Percentiles rank a stretch among this genome's conserved stretches.
Conservation (phyloP, 2,329 filamentous ascomycete genomes). For the Calonectria pseudoreteaudii region DNA sequence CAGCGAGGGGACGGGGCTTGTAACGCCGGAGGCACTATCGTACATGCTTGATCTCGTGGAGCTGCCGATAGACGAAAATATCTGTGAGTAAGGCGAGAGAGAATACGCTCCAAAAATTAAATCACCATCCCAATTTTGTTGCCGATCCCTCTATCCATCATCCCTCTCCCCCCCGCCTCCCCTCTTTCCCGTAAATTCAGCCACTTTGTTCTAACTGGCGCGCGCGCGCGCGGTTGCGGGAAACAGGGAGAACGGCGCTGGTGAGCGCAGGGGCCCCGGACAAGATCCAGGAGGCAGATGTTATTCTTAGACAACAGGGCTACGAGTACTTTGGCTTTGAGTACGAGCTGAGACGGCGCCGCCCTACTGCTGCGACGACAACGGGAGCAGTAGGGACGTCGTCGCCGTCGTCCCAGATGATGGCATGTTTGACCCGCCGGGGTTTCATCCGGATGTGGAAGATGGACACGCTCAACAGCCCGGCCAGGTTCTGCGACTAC, state of each 20-base stretch:
- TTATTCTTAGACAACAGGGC: neutral
- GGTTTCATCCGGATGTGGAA: constrained; percentile 17
- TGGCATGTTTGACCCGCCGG: neutral
- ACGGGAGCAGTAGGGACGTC: no score
- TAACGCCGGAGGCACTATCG: constrained; percentile 8
- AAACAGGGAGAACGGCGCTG: neutral
- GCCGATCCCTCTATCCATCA: neutral
- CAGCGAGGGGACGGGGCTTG: neutral
- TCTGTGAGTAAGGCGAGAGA: neutral
- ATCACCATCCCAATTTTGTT: no score
- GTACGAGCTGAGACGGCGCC: constrained; percentile 1
- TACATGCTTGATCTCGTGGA: neutral
- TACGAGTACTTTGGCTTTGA: constrained; percentile 1
- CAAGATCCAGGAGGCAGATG: constrained; percentile 5
- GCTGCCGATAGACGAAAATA: neutral
- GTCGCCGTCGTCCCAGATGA: neutral
- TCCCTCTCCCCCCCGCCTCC: neutral
- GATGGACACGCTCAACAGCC: neutral
- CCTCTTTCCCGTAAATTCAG: no score
- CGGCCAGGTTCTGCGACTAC: neutral
- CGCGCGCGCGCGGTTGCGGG: neutral
- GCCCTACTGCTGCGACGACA: neutral
- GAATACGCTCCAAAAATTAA: no score
- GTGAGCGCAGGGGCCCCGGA: neutral
- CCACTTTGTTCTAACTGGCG: neutral